Conservation (phyloP, 225 moss, liverwort and hornwort genomes). For the Polytrichum formosum region DNA sequence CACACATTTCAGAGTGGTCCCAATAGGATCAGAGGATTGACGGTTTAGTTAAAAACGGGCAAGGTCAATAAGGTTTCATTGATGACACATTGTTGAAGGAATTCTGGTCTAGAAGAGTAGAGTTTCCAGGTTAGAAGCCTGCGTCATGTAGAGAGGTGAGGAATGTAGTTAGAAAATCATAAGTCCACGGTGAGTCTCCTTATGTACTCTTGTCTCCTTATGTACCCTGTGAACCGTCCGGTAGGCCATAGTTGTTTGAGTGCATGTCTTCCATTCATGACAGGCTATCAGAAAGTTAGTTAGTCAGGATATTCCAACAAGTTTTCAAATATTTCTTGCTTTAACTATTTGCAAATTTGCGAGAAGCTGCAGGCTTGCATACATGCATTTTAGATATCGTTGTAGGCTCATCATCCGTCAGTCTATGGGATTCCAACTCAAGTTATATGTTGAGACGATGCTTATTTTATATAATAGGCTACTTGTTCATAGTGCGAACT, state of each 20-base stretch:
- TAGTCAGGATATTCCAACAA: background rate
- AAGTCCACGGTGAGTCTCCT: no score
- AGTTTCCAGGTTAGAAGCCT: background rate
- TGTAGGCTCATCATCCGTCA: slow-evolving; percentile 9
- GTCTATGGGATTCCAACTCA: slow-evolving; percentile 2
- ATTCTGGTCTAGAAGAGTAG: no score
- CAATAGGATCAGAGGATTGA: background rate
- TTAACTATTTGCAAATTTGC: no score
- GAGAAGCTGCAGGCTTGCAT: slow-evolving; percentile 7
- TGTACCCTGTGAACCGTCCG: no score
- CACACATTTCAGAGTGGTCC: background rate
- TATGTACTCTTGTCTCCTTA: no score
- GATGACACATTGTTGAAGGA: no score
- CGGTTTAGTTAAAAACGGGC: no score
- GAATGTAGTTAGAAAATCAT: no score
- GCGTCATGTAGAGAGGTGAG: background rate
- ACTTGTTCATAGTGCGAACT: no score
- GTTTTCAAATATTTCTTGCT: background rate
- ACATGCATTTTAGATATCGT: slow-evolving; percentile 10
- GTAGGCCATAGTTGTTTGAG: no score
- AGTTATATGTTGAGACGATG: slow-evolving; percentile 7
- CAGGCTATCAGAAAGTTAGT: background rate
- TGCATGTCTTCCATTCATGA: background rate
- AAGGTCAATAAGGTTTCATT: no score
- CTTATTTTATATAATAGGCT: no score